Evolutionary conservation across 805 yeast genomes (phyloP).

Genomic region (Metschnikowia henanensis): DNA sequence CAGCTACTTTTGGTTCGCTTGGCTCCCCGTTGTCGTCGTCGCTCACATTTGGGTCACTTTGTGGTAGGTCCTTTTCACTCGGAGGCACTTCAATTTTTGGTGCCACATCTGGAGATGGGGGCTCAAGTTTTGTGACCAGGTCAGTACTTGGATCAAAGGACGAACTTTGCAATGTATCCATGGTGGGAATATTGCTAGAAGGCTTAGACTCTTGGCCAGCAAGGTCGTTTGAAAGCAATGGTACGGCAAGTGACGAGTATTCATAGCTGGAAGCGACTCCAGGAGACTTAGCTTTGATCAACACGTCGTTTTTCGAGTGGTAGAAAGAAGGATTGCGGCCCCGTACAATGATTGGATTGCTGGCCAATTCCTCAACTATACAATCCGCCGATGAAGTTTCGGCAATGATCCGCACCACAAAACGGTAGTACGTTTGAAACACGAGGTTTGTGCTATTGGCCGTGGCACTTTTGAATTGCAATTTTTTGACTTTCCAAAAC

Average conservation of each 20-base stretch:
- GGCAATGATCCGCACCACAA: conserved; percentile 13
- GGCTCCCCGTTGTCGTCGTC: neutral
- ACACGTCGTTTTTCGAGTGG: conserved; percentile 49
- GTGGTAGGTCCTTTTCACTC: neutral
- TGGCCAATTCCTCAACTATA: conserved; percentile 8
- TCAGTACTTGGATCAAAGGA: neutral
- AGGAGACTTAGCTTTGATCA: conserved; percentile 31
- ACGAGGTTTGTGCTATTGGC: conserved; percentile 50
- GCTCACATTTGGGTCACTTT: neutral
- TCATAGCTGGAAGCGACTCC: conserved; percentile 8
- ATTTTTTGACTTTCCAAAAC: conserved; percentile 37
- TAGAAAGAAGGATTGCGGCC: conserved; percentile 66
- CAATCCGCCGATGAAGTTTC: conserved; percentile 12
- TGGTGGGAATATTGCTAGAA: neutral
- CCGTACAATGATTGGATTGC: conserved; percentile 51
- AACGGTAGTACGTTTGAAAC: conserved; percentile 45
- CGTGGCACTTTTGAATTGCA: conserved; percentile 52
- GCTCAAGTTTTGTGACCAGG: neutral
- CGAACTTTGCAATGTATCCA: neutral
- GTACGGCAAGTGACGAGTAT: neutral
- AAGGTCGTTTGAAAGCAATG: neutral
- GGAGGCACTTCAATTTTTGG: neutral
- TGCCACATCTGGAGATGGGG: neutral
- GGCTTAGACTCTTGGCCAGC: neutral
- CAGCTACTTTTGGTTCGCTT: neutral